A percentile compares a stretch with the other conserved stretches of the same genome.
Evolutionary conservation across 2,329 filamentous ascomycete genomes (phyloP).

Genomic region (Juglanconis sp.): DNA sequence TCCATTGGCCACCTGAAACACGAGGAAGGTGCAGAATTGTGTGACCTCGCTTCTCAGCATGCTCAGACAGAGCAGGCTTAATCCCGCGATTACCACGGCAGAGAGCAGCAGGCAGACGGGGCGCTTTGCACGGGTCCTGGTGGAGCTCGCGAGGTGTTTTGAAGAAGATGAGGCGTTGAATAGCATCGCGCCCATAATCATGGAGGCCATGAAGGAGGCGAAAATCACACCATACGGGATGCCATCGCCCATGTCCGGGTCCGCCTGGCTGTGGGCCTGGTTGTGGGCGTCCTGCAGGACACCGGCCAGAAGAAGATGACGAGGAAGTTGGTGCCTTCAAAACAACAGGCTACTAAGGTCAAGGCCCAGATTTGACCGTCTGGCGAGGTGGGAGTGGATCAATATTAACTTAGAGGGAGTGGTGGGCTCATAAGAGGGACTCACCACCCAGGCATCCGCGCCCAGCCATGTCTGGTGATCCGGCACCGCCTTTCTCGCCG

Average conservation of each 20-base stretch:
- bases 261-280: background rate
- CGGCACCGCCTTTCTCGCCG: background rate
- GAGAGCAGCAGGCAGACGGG: slow-evolving; percentile 22
- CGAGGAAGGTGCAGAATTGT: slow-evolving; percentile 26
- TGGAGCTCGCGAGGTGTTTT: background rate
- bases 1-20: slow-evolving; percentile 32
- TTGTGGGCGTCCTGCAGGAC: slow-evolving; percentile 28
- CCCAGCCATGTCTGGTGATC: background rate
- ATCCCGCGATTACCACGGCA: slow-evolving; percentile 23
- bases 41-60: slow-evolving; percentile 22
- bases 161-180: slow-evolving; percentile 13
- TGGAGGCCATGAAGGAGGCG: slow-evolving; percentile 44
- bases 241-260: slow-evolving; percentile 7
- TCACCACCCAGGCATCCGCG: slow-evolving; percentile 12
- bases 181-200: slow-evolving; percentile 20
- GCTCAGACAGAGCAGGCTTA: slow-evolving; percentile 23
- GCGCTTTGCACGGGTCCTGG: background rate
- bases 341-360: slow-evolving; percentile 31
- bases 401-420: too few relatives aligned
- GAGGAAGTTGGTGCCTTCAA: slow-evolving; percentile 32
- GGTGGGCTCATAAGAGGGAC: background rate
- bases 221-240: slow-evolving; percentile 44
- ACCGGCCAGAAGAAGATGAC: slow-evolving; percentile 32
- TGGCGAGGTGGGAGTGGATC: background rate
- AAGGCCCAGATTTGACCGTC: slow-evolving; percentile 29